Base-by-base conservation (phyloP, 768 basidiomycete species). In the Russula earlei region DNA sequence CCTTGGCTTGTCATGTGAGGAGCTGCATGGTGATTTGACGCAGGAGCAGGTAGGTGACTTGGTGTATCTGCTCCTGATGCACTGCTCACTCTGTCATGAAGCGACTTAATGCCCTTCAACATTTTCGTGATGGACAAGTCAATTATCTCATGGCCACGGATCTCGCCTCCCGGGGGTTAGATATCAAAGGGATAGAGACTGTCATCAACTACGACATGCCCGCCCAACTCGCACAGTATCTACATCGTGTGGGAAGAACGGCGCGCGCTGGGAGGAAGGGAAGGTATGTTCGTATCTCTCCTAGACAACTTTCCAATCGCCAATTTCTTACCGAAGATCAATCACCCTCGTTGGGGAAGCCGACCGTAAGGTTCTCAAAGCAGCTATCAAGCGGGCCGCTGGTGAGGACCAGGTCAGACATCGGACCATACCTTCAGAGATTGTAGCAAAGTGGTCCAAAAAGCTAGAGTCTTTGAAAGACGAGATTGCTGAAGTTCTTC, bases 201-300 rank as follows among this genome's bases (percentile, higher is more conserved):
- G 91, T 99, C 59, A 93, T 99, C 68, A 99, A 99, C 70, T 98
- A 94, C 67, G 96, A 99, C 68, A 96, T 98, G 95, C 96, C 96
- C 10, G 79, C 81, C 19, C 88, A 93, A 65, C 74, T 97, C 33
- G 83, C 89, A 8, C 92, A 93, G 64, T 99, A 99, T 71, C 79
- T 97, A 31, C 96, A 99, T 69, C 87, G 96, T 56, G 95, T 98
- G 22, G 96, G 96, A 63, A 81, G 96, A 67, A 99, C 96, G 47
- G 96, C 96, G 27, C 85, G 96, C 67, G 95, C 96, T 4, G 96
- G 96, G 5, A 81, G 79, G 63, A 86, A 85, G 66, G 96, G 96
- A 70, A 81, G 94, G 90, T 91, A 61, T 62, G 85, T 73, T 45
- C 20, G 12, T 34, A 14, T 44, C 40, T 43, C 36, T 12, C 52